Conservation (phyloP, 768 basidiomycete species). For the Podaxis pistillaris region DNA sequence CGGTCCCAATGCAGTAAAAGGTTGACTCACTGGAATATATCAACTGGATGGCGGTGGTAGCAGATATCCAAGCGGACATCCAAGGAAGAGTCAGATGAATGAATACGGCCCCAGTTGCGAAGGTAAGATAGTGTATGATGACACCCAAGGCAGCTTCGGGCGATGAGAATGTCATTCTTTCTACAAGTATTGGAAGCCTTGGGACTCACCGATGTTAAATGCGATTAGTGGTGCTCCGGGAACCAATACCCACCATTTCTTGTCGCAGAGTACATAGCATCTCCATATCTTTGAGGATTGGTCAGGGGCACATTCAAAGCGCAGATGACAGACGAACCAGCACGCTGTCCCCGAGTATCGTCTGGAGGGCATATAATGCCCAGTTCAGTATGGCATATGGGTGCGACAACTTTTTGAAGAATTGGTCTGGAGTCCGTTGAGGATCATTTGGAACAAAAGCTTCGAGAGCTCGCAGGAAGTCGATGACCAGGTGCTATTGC, state of each 20-base stretch:
- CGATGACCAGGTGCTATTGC: slow-evolving; percentile 6
- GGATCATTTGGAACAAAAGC: neutral
- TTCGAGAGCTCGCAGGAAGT: slow-evolving; percentile 8
- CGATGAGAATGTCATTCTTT: neutral
- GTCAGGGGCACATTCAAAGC: neutral
- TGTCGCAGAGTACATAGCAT: slow-evolving; percentile 11
- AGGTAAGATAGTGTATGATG: neutral
- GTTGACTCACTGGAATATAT: slow-evolving; percentile 6
- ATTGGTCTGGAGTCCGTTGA: neutral
- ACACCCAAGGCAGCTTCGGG: neutral
- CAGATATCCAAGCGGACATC: neutral
- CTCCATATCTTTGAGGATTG: slow-evolving; percentile 5
- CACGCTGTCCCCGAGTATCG: slow-evolving; percentile 8
- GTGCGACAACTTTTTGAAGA: slow-evolving; percentile 8
- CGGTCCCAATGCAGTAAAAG: neutral
- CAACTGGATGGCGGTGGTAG: neutral
- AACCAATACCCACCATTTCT: slow-evolving; percentile 5
- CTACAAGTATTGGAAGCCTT: neutral
- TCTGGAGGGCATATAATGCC: slow-evolving; percentile 7
- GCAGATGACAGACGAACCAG: neutral
- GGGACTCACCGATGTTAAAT: neutral
- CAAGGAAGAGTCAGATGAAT: slow-evolving; percentile 8
- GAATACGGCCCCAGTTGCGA: slow-evolving; percentile 2
- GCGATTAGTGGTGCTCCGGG: neutral
- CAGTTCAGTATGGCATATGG: slow-evolving; percentile 10